Percentiles rank a stretch among this genome's conserved stretches.
Conservation (phyloP, 192 early-diverging fungal species). For the Coemansia sp. region DNA sequence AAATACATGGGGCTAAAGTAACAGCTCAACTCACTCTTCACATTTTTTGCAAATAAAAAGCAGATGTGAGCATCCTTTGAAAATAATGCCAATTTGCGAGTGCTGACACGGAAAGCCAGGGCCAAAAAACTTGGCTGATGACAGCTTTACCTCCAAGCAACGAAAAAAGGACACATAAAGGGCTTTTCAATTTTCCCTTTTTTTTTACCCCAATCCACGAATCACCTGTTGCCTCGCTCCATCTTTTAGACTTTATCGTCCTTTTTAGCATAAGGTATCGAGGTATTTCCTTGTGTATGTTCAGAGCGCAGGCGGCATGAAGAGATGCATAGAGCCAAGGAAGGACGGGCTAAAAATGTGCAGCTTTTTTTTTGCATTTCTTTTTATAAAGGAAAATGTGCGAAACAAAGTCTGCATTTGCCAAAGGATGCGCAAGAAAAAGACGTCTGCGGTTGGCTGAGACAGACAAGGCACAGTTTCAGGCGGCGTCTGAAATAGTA, state of each 20-base stretch:
- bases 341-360: not conserved
- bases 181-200: not conserved
- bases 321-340: not conserved
- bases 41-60: not conserved
- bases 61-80: not conserved
- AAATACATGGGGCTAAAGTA: not conserved
- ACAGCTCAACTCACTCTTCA: not conserved
- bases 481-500: slow-evolving; percentile 4
- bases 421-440: not conserved
- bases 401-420: not conserved
- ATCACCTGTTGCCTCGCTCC: not conserved
- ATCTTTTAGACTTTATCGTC: not conserved
- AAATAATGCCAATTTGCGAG: not conserved
- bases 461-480: not conserved
- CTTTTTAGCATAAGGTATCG: not conserved
- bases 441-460: not conserved
- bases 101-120: slow-evolving; percentile 4
- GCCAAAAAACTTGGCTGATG: slow-evolving; percentile 1
- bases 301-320: not conserved
- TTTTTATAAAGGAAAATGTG: slow-evolving; percentile 8
- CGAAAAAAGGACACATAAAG: not conserved
- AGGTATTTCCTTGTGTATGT: not conserved
- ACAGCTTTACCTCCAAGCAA: not conserved
- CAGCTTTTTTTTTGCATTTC: not conserved
- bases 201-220: not conserved